phyloP scores from a whole-genome alignment of 169 alveolate genomes.

The Theileria luwenshuni region DNA sequence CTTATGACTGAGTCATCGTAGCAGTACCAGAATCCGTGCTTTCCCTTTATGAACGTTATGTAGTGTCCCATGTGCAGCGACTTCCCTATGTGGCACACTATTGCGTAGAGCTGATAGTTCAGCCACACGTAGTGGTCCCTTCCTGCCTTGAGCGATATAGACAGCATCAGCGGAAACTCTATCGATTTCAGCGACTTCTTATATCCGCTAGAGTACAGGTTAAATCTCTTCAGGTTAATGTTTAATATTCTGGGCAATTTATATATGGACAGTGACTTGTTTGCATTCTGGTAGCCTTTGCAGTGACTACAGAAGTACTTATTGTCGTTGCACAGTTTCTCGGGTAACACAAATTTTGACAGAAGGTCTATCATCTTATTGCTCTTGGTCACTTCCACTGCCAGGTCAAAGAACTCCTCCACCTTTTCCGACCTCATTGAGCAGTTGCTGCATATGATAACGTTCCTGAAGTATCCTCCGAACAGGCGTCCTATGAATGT shows the following conservation, averaged over 20 bases:
- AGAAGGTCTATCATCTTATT: conserved; percentile 67
- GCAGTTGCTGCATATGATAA: conserved; percentile 52
- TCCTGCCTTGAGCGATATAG: conserved; percentile 46
- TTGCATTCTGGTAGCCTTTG: conserved; percentile 66
- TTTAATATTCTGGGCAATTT: conserved; percentile 70
- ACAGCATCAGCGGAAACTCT: conserved; percentile 47
- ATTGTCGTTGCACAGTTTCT: conserved; percentile 64
- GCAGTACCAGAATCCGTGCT: conserved; percentile 62
- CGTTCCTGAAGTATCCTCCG: conserved; percentile 52
- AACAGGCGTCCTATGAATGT: conserved; percentile 53
- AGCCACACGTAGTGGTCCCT: conserved; percentile 36
- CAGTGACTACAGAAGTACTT: conserved; percentile 73
- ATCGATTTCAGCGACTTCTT: conserved; percentile 4
- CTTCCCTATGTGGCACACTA: conserved; percentile 61
- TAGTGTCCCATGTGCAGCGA: conserved; percentile 61
- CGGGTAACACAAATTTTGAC: conserved; percentile 49
- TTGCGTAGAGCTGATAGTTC: conserved; percentile 57
- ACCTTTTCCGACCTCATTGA: conserved; percentile 70
- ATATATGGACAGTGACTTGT: conserved; percentile 71
- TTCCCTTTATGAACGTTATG: conserved; percentile 49
- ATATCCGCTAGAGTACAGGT: conserved; percentile 18
- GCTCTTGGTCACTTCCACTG: conserved; percentile 69
- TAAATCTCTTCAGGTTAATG: conserved; percentile 70
- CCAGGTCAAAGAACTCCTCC: conserved; percentile 72
- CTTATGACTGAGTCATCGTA: conserved; percentile 40